Evolutionary conservation across 495 filamentous ascomycete species (phyloP).

Genomic region (Ramalina peruviana): DNA sequence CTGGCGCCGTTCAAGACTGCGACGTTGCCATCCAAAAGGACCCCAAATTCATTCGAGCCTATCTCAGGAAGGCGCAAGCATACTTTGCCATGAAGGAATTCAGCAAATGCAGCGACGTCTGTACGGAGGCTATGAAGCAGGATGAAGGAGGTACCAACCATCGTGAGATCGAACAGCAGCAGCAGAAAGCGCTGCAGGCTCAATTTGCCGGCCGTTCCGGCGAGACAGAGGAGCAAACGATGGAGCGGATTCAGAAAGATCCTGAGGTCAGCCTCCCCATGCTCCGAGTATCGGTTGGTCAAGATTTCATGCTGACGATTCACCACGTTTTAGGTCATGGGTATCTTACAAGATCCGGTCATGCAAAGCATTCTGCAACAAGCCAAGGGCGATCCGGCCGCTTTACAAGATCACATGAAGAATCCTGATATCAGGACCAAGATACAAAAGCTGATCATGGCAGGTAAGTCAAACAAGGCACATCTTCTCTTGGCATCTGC

Average conservation of each 20-base stretch:
- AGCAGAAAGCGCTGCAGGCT: constrained; percentile 83
- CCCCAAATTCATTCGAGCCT: constrained; percentile 84
- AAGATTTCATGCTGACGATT: background rate
- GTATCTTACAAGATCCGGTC: constrained; percentile 84
- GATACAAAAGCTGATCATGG: constrained; percentile 83
- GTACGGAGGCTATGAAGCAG: constrained; percentile 62
- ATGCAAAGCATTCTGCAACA: constrained; percentile 97
- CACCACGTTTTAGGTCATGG: constrained; percentile 51
- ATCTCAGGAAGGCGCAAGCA: constrained; percentile 87
- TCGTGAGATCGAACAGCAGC: constrained; percentile 83
- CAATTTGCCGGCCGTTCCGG: constrained; percentile 83
- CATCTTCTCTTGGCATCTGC: background rate
- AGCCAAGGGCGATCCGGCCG: constrained; percentile 83
- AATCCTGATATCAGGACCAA: constrained; percentile 70
- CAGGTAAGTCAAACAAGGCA: constrained; percentile 31
- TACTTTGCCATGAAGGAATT: constrained; percentile 95
- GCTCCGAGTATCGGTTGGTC: background rate
- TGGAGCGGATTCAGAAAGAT: constrained; percentile 80
- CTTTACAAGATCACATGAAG: constrained; percentile 92
- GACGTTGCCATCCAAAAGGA: constrained; percentile 83
- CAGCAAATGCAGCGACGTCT: constrained; percentile 81
- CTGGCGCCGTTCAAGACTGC: constrained; percentile 83
- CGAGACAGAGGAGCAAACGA: constrained; percentile 93
- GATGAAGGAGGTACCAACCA: constrained; percentile 66
- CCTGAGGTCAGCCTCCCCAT: constrained; percentile 55